Evolutionary conservation across 805 yeast genomes (phyloP), one percentile per base, ranked within the genome.

Genomic region (Barnettozyma wickerhamii): DNA sequence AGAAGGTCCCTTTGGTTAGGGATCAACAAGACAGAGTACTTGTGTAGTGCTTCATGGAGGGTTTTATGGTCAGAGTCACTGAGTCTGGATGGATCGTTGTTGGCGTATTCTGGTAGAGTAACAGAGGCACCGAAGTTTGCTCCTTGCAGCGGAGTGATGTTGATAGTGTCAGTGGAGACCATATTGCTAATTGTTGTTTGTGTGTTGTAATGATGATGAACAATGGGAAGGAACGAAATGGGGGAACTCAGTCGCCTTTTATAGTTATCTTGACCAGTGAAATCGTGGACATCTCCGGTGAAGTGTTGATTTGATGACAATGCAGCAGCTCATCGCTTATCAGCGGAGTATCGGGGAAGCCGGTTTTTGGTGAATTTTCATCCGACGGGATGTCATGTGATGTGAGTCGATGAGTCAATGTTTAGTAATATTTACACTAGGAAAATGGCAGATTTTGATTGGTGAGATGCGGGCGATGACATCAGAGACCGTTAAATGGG

Each of bases 1-100:
- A 79, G 48, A 30, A 88, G 69, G 6, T 76, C 64, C n/a, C 69
- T 76, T 62, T 84, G 91, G 31, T 72, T 71, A 32, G 91, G 91
- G 41, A 88, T 75, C 14, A 87, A 82, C 14, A 85, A 67, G 7
- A 88, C 95, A 38, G 85, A 74, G 57, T 88, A 64, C 7, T 71
- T 72, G 52, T 79, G 79, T 5, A 87, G 72, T 0, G 90, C 91
- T 24, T 75, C 72, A 50, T 73, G 76, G 45, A 87, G 69, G 7
- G 56, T 50, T 40, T 71, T 63, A 63, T 86, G 86, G 53, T 87
- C 93, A 6, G 63, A 74, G 4, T 81, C 85, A 47, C 66, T 71
- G 45, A 88, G 70, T 40, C 71, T 58, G 4, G 85, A 71, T 13
- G 95, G 95, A 62, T 87, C 95, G 41, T 75, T 79, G 45, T 84